phyloP scores from a whole-genome alignment of 2,329 filamentous ascomycete genomes.

The Cyanodermella asteris region DNA sequence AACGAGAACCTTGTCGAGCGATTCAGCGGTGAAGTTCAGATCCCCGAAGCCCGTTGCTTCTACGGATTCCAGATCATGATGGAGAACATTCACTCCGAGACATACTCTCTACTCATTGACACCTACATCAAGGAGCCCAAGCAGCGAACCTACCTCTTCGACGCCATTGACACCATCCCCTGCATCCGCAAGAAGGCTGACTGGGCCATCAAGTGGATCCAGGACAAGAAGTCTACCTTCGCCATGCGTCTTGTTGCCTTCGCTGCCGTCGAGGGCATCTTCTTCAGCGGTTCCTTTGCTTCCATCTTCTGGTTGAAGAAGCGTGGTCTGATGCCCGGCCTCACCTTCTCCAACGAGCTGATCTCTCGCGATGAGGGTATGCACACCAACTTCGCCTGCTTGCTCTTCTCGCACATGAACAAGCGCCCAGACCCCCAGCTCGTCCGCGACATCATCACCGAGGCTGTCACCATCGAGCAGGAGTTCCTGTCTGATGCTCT shows the following conservation, averaged over 20 bases:
- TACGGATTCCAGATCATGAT: slow-evolving; percentile 99
- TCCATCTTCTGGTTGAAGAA: slow-evolving; percentile 99
- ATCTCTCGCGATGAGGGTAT: slow-evolving; percentile 99
- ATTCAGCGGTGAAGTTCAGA: slow-evolving; percentile 90
- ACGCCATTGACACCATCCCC: slow-evolving; percentile 96
- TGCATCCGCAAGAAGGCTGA: slow-evolving; percentile 98
- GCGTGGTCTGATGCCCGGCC: slow-evolving; percentile 92
- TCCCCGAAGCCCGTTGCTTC: slow-evolving; percentile 96
- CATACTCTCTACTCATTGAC: slow-evolving; percentile 95
- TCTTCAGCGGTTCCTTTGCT: slow-evolving; percentile 96
- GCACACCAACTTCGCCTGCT: slow-evolving; percentile 96
- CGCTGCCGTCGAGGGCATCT: slow-evolving; percentile 95
- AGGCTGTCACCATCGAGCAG: slow-evolving; percentile 86
- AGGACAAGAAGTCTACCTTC: slow-evolving; percentile 81
- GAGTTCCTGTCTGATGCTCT: slow-evolving; percentile 95
- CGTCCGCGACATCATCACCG: slow-evolving; percentile 72
- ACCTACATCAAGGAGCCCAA: slow-evolving; percentile 97
- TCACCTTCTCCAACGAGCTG: slow-evolving; percentile 98
- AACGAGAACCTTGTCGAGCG: slow-evolving; percentile 98
- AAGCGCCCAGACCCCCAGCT: slow-evolving; percentile 66
- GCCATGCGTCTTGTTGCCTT: slow-evolving; percentile 91
- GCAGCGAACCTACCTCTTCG: slow-evolving; percentile 87
- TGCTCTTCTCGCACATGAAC: slow-evolving; percentile 93
- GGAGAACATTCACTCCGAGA: slow-evolving; percentile 99
- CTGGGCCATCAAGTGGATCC: slow-evolving; percentile 91